Base-by-base conservation (phyloP, 805 yeast species). In the Hanseniaspora meyeri region DNA sequence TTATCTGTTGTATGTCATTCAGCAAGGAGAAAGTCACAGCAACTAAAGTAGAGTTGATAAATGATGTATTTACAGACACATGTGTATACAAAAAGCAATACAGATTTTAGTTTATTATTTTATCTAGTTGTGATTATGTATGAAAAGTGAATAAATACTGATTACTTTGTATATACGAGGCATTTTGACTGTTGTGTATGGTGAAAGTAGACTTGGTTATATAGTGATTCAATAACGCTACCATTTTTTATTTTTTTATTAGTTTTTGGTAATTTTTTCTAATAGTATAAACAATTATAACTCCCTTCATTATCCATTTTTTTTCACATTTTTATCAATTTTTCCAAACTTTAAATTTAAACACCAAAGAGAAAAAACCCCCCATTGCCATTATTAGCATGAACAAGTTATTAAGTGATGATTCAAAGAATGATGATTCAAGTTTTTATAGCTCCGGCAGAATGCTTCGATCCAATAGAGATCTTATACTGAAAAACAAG, bases 381-480 rank as follows among this genome's bases (percentile, higher is more conserved):
- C 3, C n/a, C 16, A 14, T 12, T 12, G 14, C 2, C 38, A 36
- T 14, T n/a, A 36, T 12, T 6, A 36, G 12, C 2, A 45, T 45
- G 49, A 37, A 34, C n/a, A n/a, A 5, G 3, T 16, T 32, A 19
- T 9, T 32, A 4, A 40, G 19, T 34, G 29, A n/a, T 4, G 34
- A 14, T 8, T 4, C 11, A 1, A 46, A 34, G n/a, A 20, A 17
- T 5, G 36, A 46, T 19, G 20, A 46, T 3, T 19, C 24, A 4
- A 2, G 14, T 7, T 46, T 31, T 8, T 46, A 11, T 14, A 46
- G 19, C 16, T 31, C 49, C 2, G 49, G 49, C 10, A 46, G 31
- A 46, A 46, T 46, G 40, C 51, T 53, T 27, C 57, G 57, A 53
- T 53, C 57, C 14, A 53, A 53, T 19, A 38, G 31, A 24, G 57